A percentile compares a stretch with the other conserved stretches of the same genome.
Evolutionary conservation across 257 asterid species (phyloP).

Genomic region (Solanum appendiculatum): DNA sequence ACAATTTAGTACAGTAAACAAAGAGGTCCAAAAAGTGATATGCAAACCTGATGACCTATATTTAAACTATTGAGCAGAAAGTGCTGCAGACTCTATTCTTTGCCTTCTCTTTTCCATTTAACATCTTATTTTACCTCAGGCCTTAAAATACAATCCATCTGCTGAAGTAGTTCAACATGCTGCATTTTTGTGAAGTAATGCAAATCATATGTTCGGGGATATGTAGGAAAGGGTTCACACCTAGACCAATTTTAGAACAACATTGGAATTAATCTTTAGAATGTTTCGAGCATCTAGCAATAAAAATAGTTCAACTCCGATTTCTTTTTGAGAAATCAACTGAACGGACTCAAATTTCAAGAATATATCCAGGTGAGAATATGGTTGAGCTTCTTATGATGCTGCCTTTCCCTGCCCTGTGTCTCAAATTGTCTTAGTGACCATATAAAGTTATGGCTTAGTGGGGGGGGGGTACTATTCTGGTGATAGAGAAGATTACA

Average conservation of each 20-base stretch:
- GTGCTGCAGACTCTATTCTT: too few species aligned
- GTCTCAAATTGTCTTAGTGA: background rate
- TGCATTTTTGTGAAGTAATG: conserved; percentile 50
- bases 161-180: conserved; percentile 45
- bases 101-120: too few species aligned
- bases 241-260: conserved; percentile 23
- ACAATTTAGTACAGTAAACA: too few species aligned
- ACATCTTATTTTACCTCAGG: conserved; percentile 99
- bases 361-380: background rate
- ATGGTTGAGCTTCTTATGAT: background rate
- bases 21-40: too few species aligned
- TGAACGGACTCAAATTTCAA: background rate
- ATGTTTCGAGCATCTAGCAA: background rate
- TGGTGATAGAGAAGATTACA: background rate
- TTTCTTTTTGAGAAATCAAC: background rate
- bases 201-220: conserved; percentile 82
- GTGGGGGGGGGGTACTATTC: background rate
- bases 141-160: conserved; percentile 87
- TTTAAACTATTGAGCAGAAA: too few species aligned
- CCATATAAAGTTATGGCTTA: background rate
- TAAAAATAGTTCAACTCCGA: background rate
- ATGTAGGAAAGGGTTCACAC: conserved; percentile 96
- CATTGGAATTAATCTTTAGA: background rate
- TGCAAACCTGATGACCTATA: too few species aligned
- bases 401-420: background rate